phyloP scores from a whole-genome alignment of 495 filamentous ascomycete genomes.

The Aspergillus sclerotiicarbonarius region DNA sequence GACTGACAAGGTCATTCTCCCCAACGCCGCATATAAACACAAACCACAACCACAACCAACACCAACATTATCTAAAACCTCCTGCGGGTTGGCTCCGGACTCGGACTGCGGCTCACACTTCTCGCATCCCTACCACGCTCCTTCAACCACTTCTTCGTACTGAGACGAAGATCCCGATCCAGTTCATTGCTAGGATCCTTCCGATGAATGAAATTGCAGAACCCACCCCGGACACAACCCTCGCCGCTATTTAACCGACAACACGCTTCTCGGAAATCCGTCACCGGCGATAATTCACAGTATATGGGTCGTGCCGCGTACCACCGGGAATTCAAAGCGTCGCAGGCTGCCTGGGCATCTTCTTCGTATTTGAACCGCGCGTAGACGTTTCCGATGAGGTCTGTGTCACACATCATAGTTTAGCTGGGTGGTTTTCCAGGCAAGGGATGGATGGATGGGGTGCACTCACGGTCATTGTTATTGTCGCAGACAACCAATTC shows the following conservation, averaged over 20 bases:
- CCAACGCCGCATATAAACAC: slow-evolving; percentile 31
- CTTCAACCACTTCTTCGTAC: slow-evolving; percentile 95
- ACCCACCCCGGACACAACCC: slow-evolving; percentile 92
- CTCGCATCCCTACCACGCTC: slow-evolving; percentile 79
- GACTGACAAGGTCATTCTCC: slow-evolving; percentile 16
- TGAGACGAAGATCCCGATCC: slow-evolving; percentile 80
- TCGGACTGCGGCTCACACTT: slow-evolving; percentile 72
- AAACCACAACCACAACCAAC: slow-evolving; percentile 6
- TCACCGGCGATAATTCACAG: slow-evolving; percentile 94
- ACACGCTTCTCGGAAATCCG: slow-evolving; percentile 97
- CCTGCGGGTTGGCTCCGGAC: slow-evolving; percentile 71
- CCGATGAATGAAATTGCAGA: slow-evolving; percentile 98
- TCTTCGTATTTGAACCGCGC: slow-evolving; percentile 99
- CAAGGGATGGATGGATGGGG: neutral
- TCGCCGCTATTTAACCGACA: slow-evolving; percentile 93
- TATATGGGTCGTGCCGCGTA: slow-evolving; percentile 97
- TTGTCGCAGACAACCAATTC: slow-evolving; percentile 90
- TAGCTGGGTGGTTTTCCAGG: neutral
- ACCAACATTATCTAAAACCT: slow-evolving; percentile 55
- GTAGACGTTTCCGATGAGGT: slow-evolving; percentile 98
- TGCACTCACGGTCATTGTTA: slow-evolving; percentile 85
- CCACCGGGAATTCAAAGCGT: slow-evolving; percentile 91
- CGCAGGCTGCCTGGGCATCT: slow-evolving; percentile 87
- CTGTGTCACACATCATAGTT: slow-evolving; percentile 34
- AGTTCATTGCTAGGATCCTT: slow-evolving; percentile 89